Conservation (phyloP, 768 basidiomycete species). For the Pluteus cervinus region DNA sequence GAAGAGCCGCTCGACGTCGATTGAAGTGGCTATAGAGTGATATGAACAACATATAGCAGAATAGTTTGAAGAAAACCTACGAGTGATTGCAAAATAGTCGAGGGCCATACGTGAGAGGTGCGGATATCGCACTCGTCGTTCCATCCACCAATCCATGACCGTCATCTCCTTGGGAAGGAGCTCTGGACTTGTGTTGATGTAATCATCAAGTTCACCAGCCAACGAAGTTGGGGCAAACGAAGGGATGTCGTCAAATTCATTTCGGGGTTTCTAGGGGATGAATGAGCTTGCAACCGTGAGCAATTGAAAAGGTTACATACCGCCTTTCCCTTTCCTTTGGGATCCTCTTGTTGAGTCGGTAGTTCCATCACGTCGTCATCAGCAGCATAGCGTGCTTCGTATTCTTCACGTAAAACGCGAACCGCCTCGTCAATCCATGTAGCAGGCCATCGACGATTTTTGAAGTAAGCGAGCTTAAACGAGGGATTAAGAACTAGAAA, state of each 20-base stretch:
- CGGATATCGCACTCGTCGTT: conserved; percentile 13
- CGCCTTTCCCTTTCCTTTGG: background rate
- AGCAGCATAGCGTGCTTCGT: conserved; percentile 7
- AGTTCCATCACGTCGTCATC: conserved; percentile 1
- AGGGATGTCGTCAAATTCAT: conserved; percentile 8
- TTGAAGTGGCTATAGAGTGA: conserved; percentile 17
- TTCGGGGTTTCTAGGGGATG: background rate
- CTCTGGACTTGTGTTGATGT: conserved; percentile 17
- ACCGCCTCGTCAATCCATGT: conserved; percentile 22
- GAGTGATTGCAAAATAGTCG: conserved; percentile 23
- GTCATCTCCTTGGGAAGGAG: conserved; percentile 12
- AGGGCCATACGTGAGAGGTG: conserved; percentile 22
- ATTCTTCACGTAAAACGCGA: conserved; percentile 16
- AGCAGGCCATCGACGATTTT: conserved; percentile 17
- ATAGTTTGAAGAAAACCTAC: conserved; percentile 13
- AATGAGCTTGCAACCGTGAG: background rate
- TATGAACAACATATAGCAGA: background rate
- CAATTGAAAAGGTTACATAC: background rate
- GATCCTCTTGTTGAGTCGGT: background rate
- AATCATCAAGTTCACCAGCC: conserved; percentile 15
- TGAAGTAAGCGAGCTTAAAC: conserved; percentile 29
- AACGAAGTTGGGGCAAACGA: background rate
- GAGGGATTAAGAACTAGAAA: conserved; percentile 26
- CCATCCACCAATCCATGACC: conserved; percentile 21
- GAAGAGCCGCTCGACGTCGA: conserved; percentile 22